These are phyloP conservation scores for Coniferiporia weirii DNA, from an alignment of 1,284 basidiomycete genomes.

Conservation along the genomic window DNA sequence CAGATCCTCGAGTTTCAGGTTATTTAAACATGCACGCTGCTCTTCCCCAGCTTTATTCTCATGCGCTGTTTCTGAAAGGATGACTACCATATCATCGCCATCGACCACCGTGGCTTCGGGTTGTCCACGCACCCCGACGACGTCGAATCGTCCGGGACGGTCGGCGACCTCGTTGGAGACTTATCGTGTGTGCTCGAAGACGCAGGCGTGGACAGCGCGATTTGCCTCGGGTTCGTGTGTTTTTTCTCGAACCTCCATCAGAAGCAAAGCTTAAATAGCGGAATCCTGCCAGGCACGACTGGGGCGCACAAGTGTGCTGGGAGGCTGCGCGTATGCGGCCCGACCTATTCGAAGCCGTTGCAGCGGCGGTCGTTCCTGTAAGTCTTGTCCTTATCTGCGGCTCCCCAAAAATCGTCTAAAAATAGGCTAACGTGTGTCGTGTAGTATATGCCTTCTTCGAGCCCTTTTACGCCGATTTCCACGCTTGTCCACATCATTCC, in stretches of 20 bases:
- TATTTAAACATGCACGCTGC: neutral
- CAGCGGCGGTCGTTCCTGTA: slow-evolving; percentile 58
- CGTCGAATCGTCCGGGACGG: slow-evolving; percentile 48
- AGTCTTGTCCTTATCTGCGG: slow-evolving; percentile 20
- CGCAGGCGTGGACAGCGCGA: slow-evolving; percentile 40
- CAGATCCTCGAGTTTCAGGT: slow-evolving; percentile 64
- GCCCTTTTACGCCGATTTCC: slow-evolving; percentile 42
- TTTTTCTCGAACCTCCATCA: neutral
- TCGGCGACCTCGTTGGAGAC: slow-evolving; percentile 56
- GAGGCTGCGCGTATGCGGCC: slow-evolving; percentile 61
- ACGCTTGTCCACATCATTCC: slow-evolving; percentile 40
- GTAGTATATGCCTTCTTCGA: slow-evolving; percentile 50
- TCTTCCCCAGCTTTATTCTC: neutral
- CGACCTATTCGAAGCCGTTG: slow-evolving; percentile 53
- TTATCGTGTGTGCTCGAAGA: slow-evolving; percentile 53
- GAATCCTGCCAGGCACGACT: slow-evolving; percentile 51
- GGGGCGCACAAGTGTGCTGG: slow-evolving; percentile 62
- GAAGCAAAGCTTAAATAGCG: neutral
- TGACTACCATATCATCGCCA: slow-evolving; percentile 54
- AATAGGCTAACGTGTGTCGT: neutral
- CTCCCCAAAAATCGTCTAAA: neutral
- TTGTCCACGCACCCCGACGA: slow-evolving; percentile 60
- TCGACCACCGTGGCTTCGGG: slow-evolving; percentile 63
- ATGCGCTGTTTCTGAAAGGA: slow-evolving; percentile 29
- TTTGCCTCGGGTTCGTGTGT: slow-evolving; percentile 55